A percentile compares a stretch with the other conserved stretches of the same genome.
These are phyloP conservation scores for Lepidopterella palustris DNA, from an alignment of 495 filamentous ascomycete genomes.

Conservation along the genomic window DNA sequence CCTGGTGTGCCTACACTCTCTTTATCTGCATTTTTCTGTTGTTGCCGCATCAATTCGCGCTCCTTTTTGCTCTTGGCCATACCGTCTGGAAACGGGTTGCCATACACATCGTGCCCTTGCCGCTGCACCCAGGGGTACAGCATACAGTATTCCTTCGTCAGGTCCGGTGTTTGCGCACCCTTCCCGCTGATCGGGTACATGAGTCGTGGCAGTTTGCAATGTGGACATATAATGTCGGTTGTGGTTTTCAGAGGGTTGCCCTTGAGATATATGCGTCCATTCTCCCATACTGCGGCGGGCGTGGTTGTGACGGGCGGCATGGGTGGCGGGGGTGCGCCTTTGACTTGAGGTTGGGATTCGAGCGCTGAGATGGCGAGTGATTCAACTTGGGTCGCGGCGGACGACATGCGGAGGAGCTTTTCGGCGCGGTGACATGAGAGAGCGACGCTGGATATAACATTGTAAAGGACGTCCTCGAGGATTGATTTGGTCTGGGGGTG, in stretches of 20 bases:
- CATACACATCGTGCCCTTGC: conserved; percentile 75
- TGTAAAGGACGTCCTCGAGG: conserved; percentile 39
- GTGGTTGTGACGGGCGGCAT: conserved; percentile 44
- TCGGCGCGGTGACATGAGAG: conserved; percentile 42
- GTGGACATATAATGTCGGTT: conserved; percentile 54
- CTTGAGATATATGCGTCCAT: conserved; percentile 63
- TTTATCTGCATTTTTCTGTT: conserved; percentile 26
- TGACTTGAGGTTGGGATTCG: conserved; percentile 39
- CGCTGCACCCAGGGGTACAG: conserved; percentile 66
- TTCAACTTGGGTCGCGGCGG: conserved; percentile 54
- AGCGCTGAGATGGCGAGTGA: conserved; percentile 50
- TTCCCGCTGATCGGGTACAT: conserved; percentile 36
- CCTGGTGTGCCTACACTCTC: conserved; percentile 30
- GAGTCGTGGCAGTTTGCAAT: conserved; percentile 40
- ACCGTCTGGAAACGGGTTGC: conserved; percentile 62
- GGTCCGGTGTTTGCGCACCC: conserved; percentile 30
- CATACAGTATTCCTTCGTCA: conserved; percentile 57
- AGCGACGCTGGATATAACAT: conserved; percentile 42
- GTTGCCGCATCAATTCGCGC: conserved; percentile 32
- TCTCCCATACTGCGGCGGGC: conserved; percentile 63
- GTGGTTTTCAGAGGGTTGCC: conserved; percentile 70
- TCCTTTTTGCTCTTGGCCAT: conserved; percentile 53
- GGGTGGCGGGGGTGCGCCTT: conserved; percentile 11
- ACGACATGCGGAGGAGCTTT: conserved; percentile 53
- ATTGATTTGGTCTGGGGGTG: conserved; percentile 26